Base-by-base conservation (phyloP, 2,329 filamentous ascomycete genomes). In the Stachybotrys elegans region DNA sequence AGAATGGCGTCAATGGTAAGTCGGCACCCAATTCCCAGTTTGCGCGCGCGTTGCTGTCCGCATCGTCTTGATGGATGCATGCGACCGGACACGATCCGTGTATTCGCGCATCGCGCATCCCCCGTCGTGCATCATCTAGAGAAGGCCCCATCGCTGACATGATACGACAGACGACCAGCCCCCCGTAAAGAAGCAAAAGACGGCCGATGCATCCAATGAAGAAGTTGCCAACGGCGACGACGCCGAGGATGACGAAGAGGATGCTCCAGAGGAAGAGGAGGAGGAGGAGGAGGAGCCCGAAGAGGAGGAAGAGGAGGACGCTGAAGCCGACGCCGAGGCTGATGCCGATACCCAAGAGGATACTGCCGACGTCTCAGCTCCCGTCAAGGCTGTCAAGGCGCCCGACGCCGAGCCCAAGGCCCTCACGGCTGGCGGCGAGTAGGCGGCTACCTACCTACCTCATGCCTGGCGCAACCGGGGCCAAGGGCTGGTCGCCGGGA, bases 151-250 rank as follows among this genome's bases (percentile, higher is more conserved):
- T 39, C 29, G 27, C 40, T 35, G 40, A 40, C 38, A 29, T 17
- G 17, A 12, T 11, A 7, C 2, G 22, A 9, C 49, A 69, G 63
- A 60, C 43, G 58, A 65, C 47, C 65, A 66, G 43, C 72, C 70
- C 40, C 73, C 73, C 29, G 68, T 68, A 45, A 77, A 77, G 66
- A 76, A 75, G 63, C 68, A 66, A 54, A 77, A 75, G 69, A 73
- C 70, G 21, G 60, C 53, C 44, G 54, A 61, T 20, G 59, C 58
- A 21, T 53, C 58, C 19, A 57, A 48, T 17, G 57, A 58, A 38
- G 57, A 56, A 35, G 57, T 52, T 13, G 47, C 57, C 36, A 65
- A 66, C 50, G 65, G 64, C 48, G 55, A 66, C 14, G 65, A 56
- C n/a, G 58, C 55, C 19, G 66, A 64, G 0, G 64, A 65, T 2